These are phyloP conservation scores for Trichomonas vaginalis DNA, from an alignment of 208 protist species.

Conservation along the genomic window DNA sequence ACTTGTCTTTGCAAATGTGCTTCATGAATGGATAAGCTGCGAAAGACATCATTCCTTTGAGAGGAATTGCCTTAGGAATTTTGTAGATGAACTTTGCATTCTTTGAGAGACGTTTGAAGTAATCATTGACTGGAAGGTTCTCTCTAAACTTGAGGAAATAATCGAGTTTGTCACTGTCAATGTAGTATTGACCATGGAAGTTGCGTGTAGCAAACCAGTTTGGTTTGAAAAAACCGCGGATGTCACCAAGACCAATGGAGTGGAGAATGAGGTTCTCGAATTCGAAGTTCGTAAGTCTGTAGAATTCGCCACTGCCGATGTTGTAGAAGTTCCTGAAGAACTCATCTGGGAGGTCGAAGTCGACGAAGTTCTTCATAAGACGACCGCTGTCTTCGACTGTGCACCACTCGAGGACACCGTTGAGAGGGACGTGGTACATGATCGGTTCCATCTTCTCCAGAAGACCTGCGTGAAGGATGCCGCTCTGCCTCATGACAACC, in stretches of 20 bases:
- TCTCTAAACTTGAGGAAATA: neutral
- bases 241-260: neutral
- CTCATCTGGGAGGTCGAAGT: neutral
- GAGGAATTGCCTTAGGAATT: neutral
- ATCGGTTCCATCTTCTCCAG: neutral
- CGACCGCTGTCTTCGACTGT: neutral
- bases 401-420: neutral
- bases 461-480: neutral
- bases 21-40: neutral
- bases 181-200: neutral
- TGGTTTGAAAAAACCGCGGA: neutral
- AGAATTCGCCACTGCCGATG: neutral
- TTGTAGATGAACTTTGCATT: neutral
- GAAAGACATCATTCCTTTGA: neutral
- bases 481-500: neutral
- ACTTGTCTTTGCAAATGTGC: neutral
- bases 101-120: neutral
- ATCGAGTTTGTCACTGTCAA: neutral
- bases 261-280: neutral
- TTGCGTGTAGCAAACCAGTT: neutral
- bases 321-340: constrained; percentile 1
- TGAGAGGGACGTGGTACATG: neutral
- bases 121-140: neutral
- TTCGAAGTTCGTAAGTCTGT: neutral
- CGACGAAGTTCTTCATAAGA: neutral